Percentiles rank a stretch among this genome's conserved stretches.
Evolutionary conservation across 352 stramenopile genomes (phyloP).

Genomic region (Peronospora belbahrii): DNA sequence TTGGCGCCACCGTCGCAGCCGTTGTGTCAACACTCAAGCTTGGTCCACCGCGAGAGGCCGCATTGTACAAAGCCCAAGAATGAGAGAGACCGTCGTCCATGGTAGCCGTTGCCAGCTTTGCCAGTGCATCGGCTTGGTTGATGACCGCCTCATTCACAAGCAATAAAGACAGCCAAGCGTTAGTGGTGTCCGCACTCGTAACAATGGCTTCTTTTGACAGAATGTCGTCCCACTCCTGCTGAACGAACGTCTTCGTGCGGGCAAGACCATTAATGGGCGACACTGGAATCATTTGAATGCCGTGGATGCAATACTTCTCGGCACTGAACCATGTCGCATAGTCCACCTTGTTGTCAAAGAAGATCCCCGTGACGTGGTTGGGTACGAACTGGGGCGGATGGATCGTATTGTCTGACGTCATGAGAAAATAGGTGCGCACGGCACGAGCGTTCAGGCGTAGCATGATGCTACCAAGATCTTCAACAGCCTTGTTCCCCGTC

Average conservation of each 20-base stretch:
- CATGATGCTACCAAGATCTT: constrained; percentile 69
- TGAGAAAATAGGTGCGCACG: constrained; percentile 71
- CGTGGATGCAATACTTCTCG: constrained; percentile 75
- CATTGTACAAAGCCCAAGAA: constrained; percentile 64
- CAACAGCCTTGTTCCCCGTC: constrained; percentile 43
- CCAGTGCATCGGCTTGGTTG: constrained; percentile 40
- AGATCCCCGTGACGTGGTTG: constrained; percentile 76
- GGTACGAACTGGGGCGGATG: constrained; percentile 53
- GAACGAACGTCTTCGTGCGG: constrained; percentile 47
- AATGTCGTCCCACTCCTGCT: constrained; percentile 70
- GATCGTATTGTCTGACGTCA: constrained; percentile 54
- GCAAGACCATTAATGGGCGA: constrained; percentile 67
- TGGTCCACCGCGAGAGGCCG: constrained; percentile 26
- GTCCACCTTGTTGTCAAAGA: constrained; percentile 72
- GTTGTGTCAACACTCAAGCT: constrained; percentile 12
- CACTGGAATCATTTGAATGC: constrained; percentile 76
- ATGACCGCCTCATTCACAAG: constrained; percentile 55
- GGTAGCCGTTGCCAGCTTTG: constrained; percentile 29
- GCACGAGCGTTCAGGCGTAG: constrained; percentile 57
- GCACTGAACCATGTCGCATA: constrained; percentile 75
- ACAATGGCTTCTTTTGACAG: constrained; percentile 57
- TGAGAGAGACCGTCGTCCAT: constrained; percentile 60
- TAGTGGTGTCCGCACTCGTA: constrained; percentile 28
- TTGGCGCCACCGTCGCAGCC: constrained; percentile 7
- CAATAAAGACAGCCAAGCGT: constrained; percentile 59